Conservation (phyloP, 345 rosid genomes). For the Raphanus raphanistrum region DNA sequence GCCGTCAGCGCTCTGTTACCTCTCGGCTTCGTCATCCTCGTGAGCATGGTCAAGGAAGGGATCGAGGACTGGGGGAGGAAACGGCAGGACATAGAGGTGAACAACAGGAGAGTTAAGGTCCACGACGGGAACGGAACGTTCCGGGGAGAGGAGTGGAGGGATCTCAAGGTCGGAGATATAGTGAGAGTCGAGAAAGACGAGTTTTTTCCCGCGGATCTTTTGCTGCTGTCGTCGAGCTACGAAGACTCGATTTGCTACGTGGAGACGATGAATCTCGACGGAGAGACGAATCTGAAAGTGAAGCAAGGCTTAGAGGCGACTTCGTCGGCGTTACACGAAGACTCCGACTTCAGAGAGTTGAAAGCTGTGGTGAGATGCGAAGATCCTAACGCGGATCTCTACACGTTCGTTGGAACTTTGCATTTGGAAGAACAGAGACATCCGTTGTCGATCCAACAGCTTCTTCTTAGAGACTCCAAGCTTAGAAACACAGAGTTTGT, state of each 20-base stretch:
- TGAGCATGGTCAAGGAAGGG: constrained; percentile 84
- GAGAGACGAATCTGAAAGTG: constrained; percentile 90
- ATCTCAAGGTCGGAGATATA: constrained; percentile 82
- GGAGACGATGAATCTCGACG: constrained; percentile 92
- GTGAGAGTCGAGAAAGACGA: constrained; percentile 94
- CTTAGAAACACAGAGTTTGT: constrained; percentile 85
- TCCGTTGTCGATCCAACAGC: constrained; percentile 87
- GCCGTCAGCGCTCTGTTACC: constrained; percentile 82
- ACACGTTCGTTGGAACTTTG: constrained; percentile 77
- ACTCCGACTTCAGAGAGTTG: constrained; percentile 61
- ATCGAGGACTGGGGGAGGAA: constrained; percentile 88
- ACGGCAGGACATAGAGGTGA: constrained; percentile 73
- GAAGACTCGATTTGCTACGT: constrained; percentile 96
- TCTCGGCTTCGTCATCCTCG: constrained; percentile 74
- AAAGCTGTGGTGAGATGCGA: constrained; percentile 78
- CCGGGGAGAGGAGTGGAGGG: constrained; percentile 61
- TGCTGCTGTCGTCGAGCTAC: constrained; percentile 77
- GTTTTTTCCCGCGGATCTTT: constrained; percentile 93
- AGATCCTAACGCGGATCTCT: constrained; percentile 92
- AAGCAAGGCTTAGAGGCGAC: constrained; percentile 77
- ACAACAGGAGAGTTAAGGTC: constrained; percentile 70
- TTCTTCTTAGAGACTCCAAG: constrained; percentile 87
- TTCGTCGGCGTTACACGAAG: constrained; percentile 55
- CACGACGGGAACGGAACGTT: constrained; percentile 62
- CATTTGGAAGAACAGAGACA: constrained; percentile 59